Conservation (phyloP, 805 yeast genomes). For the Candida namnaoensis region DNA sequence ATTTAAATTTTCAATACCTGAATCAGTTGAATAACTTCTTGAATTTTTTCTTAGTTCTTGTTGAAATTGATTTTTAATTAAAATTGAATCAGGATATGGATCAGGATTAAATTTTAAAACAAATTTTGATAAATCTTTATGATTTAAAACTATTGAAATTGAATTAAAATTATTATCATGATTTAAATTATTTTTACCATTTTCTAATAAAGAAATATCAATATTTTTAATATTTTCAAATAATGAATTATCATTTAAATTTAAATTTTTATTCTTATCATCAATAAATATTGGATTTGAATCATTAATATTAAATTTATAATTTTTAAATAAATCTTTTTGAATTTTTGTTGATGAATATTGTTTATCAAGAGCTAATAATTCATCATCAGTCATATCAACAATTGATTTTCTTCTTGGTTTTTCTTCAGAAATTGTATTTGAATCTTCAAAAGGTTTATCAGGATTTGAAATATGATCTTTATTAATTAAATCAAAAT, state of each 20-base stretch:
- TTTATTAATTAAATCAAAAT: not conserved
- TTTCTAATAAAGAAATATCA: constrained; percentile 3
- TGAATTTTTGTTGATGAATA: constrained; percentile 8
- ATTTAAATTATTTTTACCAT: constrained; percentile 1
- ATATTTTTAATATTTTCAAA: constrained; percentile 15
- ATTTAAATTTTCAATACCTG: too few relatives aligned
- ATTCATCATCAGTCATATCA: constrained; percentile 16
- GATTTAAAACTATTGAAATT: constrained; percentile 11
- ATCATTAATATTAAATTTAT: constrained; percentile 16
- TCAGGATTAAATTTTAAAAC: constrained; percentile 2
- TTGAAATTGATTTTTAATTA: not conserved
- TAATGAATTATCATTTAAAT: too few relatives aligned
- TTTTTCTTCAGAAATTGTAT: not conserved
- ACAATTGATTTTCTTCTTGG: constrained; percentile 16
- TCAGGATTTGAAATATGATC: not conserved
- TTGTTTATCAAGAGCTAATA: constrained; percentile 16
- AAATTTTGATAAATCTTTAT: constrained; percentile 7
- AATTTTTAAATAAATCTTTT: constrained; percentile 7
- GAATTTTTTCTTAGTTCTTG: not conserved
- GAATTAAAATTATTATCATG: constrained; percentile 5
- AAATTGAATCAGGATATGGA: not conserved
- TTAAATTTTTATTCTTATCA: not conserved
- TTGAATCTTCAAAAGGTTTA: not conserved
- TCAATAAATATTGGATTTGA: constrained; percentile 1
- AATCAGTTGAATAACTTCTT: not conserved